Evolutionary conservation across 108 stramenopile genomes (phyloP).

Genomic region (Discostella stelligeroides): DNA sequence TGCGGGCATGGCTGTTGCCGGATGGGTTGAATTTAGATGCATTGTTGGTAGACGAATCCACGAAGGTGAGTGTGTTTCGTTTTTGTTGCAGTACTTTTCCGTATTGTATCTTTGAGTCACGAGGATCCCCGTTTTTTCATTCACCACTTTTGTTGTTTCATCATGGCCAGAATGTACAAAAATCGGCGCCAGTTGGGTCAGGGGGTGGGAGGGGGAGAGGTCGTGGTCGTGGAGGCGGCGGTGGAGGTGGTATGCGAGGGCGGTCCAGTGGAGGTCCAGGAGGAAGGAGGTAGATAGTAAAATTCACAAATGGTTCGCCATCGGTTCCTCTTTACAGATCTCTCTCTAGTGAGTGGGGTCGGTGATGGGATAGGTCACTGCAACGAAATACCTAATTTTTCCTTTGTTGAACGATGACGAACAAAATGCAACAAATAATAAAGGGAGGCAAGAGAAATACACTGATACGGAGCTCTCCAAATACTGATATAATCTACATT

Average conservation of each 20-base stretch:
- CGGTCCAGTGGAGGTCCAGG: constrained; percentile 8
- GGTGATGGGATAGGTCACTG: too few species aligned
- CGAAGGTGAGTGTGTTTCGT: constrained; percentile 64
- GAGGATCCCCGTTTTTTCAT: background rate
- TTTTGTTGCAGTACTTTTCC: background rate
- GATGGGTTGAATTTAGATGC: constrained; percentile 97
- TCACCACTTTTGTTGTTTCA: background rate
- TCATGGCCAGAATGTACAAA: constrained; percentile 29
- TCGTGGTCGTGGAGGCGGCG: constrained; percentile 55
- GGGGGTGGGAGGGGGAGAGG: constrained; percentile 60
- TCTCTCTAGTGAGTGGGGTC: too few species aligned
- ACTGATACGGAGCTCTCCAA: too few species aligned
- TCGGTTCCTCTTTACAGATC: background rate
- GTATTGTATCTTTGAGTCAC: background rate
- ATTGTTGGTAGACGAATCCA: constrained; percentile 94
- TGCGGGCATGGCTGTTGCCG: constrained; percentile 95
- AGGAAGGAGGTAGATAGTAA: constrained; percentile 17
- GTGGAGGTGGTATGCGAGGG: constrained; percentile 14
- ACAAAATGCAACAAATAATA: too few species aligned
- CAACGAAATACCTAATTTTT: too few species aligned
- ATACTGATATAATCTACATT: background rate
- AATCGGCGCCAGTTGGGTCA: constrained; percentile 55
- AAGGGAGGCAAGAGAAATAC: too few species aligned
- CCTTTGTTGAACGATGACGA: too few species aligned
- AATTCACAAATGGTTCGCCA: background rate